phyloP scores from a whole-genome alignment of 176 grass and related monocot species.

The Hyparrhenia diplandra region DNA sequence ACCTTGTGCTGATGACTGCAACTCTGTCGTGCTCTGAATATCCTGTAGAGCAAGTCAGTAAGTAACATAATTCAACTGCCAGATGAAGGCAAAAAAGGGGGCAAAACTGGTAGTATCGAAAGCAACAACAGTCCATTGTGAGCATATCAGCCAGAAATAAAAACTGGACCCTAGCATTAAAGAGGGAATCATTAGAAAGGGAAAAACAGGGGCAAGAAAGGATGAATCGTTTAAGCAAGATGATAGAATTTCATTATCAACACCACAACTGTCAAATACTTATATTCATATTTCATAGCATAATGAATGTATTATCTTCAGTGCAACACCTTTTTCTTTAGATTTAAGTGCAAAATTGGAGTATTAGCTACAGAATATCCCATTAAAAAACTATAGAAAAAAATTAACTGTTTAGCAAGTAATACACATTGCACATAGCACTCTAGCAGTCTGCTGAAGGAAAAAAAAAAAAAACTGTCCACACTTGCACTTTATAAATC shows the following conservation, averaged over 20 bases:
- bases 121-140: constrained; percentile 14
- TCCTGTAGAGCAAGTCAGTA: constrained; percentile 49
- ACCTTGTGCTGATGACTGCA: constrained; percentile 55
- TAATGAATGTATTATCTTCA: neutral
- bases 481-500: constrained; percentile 1
- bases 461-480: constrained; percentile 6
- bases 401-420: neutral
- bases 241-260: neutral
- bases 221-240: neutral
- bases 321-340: neutral
- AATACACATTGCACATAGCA: neutral
- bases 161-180: neutral
- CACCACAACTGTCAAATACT: neutral
- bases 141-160: constrained; percentile 8
- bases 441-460: neutral
- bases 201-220: neutral
- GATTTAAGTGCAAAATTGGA: constrained; percentile 7
- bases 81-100: neutral
- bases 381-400: neutral
- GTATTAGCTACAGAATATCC: neutral
- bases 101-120: neutral
- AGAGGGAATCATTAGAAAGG: neutral
- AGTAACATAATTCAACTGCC: constrained; percentile 1
- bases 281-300: neutral
- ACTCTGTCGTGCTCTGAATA: constrained; percentile 70